Evolutionary conservation across 208 protist species (phyloP).

Genomic region (Acanthamoeba lenticulata): DNA sequence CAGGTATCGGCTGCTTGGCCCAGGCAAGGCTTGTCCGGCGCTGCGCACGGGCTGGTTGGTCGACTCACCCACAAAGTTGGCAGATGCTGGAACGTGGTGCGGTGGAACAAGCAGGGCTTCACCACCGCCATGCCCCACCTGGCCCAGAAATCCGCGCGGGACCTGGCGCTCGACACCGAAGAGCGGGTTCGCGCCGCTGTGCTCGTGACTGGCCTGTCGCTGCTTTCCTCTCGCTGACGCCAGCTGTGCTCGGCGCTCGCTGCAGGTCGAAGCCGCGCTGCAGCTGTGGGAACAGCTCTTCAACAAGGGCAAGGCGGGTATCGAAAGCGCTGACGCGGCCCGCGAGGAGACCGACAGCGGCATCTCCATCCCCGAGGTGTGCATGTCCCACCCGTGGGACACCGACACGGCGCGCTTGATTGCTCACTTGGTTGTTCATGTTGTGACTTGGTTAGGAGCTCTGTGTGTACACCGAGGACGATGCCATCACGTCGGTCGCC

Average conservation of each 20-base stretch:
- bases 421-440: background rate
- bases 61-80: no score
- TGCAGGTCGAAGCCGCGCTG: background rate
- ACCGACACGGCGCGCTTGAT: no score
- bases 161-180: background rate
- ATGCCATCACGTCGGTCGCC: background rate
- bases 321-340: background rate
- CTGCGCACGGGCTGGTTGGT: no score
- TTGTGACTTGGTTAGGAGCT: background rate
- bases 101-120: conserved; percentile 5
- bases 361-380: background rate
- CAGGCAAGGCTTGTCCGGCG: background rate
- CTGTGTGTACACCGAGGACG: background rate
- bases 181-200: background rate
- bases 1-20: background rate
- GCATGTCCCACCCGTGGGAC: no score
- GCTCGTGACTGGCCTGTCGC: no score
- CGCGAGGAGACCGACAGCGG: background rate
- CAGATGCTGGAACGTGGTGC: conserved; percentile 23
- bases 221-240: background rate
- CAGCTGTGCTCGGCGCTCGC: background rate
- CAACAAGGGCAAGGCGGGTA: background rate
- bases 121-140: background rate
- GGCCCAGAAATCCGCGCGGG: background rate
- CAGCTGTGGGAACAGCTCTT: background rate